These are phyloP conservation scores for Moringa oleifera DNA, from an alignment of 345 rosid species.

Conservation along the genomic window DNA sequence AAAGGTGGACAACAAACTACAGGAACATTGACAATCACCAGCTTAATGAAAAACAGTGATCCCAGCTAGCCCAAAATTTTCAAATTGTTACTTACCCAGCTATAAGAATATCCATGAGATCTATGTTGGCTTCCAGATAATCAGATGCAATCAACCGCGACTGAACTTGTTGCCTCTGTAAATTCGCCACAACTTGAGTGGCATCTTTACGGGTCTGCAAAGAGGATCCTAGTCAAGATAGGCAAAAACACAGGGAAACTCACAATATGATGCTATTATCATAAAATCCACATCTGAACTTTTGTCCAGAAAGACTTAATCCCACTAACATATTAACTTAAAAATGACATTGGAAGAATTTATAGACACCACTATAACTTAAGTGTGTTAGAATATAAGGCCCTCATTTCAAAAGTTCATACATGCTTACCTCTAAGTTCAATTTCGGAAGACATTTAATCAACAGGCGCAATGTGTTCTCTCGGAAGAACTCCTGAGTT, in stretches of 20 bases:
- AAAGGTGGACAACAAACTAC: background rate
- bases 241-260: conserved; percentile 1
- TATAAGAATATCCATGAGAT: conserved; percentile 77
- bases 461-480: conserved; percentile 69
- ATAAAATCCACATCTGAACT: background rate
- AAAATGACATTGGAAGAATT: background rate
- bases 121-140: conserved; percentile 74
- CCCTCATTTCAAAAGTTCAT: background rate
- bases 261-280: background rate
- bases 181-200: conserved; percentile 95
- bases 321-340: background rate
- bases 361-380: background rate
- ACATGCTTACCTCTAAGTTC: conserved; percentile 68
- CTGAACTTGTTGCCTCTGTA: conserved; percentile 92
- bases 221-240: conserved; percentile 8
- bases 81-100: conserved; percentile 46
- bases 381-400: background rate
- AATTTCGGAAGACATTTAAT: conserved; percentile 74
- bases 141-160: conserved; percentile 91
- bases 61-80: background rate
- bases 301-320: background rate
- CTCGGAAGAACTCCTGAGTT: conserved; percentile 92
- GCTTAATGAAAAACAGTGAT: background rate
- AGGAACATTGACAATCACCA: background rate
- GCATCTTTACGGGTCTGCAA: conserved; percentile 94